These are phyloP conservation scores for Dacryopinax primogenitus DNA, from an alignment of 768 basidiomycete genomes.

Conservation along the genomic window DNA sequence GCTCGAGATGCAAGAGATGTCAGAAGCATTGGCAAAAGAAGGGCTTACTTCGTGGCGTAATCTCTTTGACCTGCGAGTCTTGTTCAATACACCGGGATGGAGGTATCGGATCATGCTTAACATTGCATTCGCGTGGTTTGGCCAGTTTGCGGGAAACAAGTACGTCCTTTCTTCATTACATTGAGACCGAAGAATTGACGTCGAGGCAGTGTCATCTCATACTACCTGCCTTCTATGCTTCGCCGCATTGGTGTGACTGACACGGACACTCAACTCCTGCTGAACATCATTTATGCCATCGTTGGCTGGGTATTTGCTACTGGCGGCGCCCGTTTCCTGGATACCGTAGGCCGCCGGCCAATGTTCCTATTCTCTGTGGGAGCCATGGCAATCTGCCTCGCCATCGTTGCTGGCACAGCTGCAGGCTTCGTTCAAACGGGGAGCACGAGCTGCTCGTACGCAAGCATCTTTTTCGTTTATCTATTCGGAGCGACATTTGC, in stretches of 20 bases:
- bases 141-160: constrained; percentile 9
- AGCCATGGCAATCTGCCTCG: constrained; percentile 1
- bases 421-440: neutral
- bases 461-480: neutral
- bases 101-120: constrained; percentile 38
- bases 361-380: neutral
- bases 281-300: constrained; percentile 36
- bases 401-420: neutral
- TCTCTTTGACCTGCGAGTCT: constrained; percentile 20
- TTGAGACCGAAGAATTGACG: neutral
- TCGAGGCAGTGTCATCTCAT: constrained; percentile 1
- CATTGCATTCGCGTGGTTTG: constrained; percentile 9
- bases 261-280: constrained; percentile 40
- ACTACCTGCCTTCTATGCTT: constrained; percentile 39
- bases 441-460: neutral
- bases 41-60: constrained; percentile 34
- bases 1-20: neutral
- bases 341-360: neutral
- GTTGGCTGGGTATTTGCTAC: constrained; percentile 47
- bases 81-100: constrained; percentile 39
- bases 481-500: neutral
- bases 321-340: constrained; percentile 23
- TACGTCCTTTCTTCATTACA: neutral
- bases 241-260: constrained; percentile 40
- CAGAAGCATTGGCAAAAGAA: constrained; percentile 21